Evolutionary conservation across 2,329 filamentous ascomycete species (phyloP).

Genomic region (Xylariaceae sp.): DNA sequence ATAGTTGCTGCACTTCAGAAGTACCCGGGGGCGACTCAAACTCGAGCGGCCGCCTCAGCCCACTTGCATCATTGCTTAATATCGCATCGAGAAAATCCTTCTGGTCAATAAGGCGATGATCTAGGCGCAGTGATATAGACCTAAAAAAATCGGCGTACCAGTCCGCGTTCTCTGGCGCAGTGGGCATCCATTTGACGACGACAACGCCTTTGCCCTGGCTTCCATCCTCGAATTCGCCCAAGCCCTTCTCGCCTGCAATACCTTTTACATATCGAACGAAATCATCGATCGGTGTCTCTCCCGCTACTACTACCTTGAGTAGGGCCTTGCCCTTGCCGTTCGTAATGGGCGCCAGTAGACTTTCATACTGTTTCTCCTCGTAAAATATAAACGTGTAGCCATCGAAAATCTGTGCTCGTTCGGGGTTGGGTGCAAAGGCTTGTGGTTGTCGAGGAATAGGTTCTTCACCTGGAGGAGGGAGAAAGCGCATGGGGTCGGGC

Average conservation of each 20-base stretch:
- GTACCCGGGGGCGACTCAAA: conserved; percentile 47
- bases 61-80: conserved; percentile 75
- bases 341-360: conserved; percentile 74
- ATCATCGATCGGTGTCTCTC: conserved; percentile 72
- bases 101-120: conserved; percentile 85
- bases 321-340: conserved; percentile 84
- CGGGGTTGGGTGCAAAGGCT: conserved; percentile 73
- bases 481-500: conserved; percentile 74
- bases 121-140: conserved; percentile 71
- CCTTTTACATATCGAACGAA: conserved; percentile 79
- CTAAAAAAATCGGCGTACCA: conserved; percentile 76
- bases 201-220: conserved; percentile 75
- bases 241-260: conserved; percentile 74
- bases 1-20: conserved; percentile 33
- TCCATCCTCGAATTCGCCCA: conserved; percentile 67
- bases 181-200: conserved; percentile 73
- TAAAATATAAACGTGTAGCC: conserved; percentile 91
- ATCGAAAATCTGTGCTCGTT: conserved; percentile 75
- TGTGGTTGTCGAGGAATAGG: conserved; percentile 69
- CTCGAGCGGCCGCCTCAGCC: conserved; percentile 72
- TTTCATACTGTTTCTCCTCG: conserved; percentile 75
- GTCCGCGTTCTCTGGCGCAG: conserved; percentile 57
- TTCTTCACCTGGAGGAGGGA: conserved; percentile 79
- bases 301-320: conserved; percentile 64
- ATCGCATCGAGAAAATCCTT: conserved; percentile 93